These are phyloP conservation scores for Gryganskiella cystojenkinii DNA, from an alignment of 192 early-diverging fungal genomes.

Conservation along the genomic window DNA sequence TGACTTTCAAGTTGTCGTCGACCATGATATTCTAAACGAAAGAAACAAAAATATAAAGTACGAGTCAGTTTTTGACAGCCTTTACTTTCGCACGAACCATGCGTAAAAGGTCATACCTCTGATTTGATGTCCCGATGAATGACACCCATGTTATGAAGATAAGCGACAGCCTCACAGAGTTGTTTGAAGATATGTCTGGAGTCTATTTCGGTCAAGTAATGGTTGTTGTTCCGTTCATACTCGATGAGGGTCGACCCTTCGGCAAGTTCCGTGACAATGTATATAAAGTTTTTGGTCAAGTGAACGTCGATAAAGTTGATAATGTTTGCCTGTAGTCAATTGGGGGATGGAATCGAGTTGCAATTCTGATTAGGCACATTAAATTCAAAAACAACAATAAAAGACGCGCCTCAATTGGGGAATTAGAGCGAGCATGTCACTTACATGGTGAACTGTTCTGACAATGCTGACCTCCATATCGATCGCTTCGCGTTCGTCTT, in stretches of 20 bases:
- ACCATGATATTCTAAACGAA: slow-evolving; percentile 46
- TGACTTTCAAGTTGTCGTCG: not conserved
- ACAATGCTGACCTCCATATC: slow-evolving; percentile 18
- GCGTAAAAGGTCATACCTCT: slow-evolving; percentile 21
- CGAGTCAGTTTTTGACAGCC: too few relatives aligned
- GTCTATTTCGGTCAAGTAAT: slow-evolving; percentile 7
- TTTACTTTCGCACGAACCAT: too few relatives aligned
- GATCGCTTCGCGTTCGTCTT: slow-evolving; percentile 4
- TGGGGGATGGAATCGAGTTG: not conserved
- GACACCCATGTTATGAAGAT: slow-evolving; percentile 15
- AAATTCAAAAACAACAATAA: not conserved
- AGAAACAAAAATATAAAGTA: not conserved
- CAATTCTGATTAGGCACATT: not conserved
- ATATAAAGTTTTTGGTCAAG: not conserved
- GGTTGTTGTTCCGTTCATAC: not conserved
- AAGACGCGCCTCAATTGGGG: not conserved
- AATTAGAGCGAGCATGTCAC: too few relatives aligned
- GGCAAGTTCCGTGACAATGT: slow-evolving; percentile 38
- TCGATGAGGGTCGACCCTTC: slow-evolving; percentile 9
- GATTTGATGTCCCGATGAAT: slow-evolving; percentile 51
- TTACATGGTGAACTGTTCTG: slow-evolving; percentile 21
- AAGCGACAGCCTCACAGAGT: slow-evolving; percentile 25
- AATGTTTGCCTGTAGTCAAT: slow-evolving; percentile 22
- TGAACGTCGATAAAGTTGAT: slow-evolving; percentile 12
- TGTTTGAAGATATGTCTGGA: slow-evolving; percentile 27